Evolutionary conservation across 2,329 filamentous ascomycete genomes (phyloP).

Genomic region (Exophiala lecanii-corni): DNA sequence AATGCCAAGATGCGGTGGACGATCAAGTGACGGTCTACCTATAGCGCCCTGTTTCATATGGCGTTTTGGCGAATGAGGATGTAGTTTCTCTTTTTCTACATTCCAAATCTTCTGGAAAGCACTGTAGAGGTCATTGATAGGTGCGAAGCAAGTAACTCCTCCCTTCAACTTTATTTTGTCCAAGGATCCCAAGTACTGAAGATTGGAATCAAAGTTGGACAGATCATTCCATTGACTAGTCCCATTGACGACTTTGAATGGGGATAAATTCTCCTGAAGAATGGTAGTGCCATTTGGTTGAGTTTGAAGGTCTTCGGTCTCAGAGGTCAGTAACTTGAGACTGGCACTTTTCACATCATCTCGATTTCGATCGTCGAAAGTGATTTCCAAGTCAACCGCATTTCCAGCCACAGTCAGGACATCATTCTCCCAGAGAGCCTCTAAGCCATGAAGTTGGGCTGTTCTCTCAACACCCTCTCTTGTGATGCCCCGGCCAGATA

Average conservation of each 20-base stretch:
- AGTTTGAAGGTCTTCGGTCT: slow-evolving; percentile 35
- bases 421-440: slow-evolving; percentile 45
- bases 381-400: slow-evolving; percentile 44
- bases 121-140: slow-evolving; percentile 40
- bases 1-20: slow-evolving; percentile 36
- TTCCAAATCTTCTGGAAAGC: slow-evolving; percentile 41
- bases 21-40: slow-evolving; percentile 40
- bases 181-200: slow-evolving; percentile 38
- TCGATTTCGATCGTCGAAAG: slow-evolving; percentile 35
- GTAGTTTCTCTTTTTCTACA: slow-evolving; percentile 35
- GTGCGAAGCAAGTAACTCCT: slow-evolving; percentile 44
- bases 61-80: slow-evolving; percentile 32
- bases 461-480: slow-evolving; percentile 41
- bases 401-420: slow-evolving; percentile 43
- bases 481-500: slow-evolving; percentile 41
- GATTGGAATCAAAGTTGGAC: slow-evolving; percentile 38
- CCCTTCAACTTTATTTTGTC: slow-evolving; percentile 40
- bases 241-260: slow-evolving; percentile 31
- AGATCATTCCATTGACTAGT: slow-evolving; percentile 29
- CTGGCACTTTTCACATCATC: slow-evolving; percentile 41
- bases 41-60: slow-evolving; percentile 39
- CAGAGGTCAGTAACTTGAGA: slow-evolving; percentile 39
- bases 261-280: slow-evolving; percentile 37
- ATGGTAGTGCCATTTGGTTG: slow-evolving; percentile 41
- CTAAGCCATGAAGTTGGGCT: slow-evolving; percentile 41